Percentiles rank a stretch among this genome's conserved stretches.
Evolutionary conservation across 495 filamentous ascomycete species (phyloP).

Genomic region (Thermochaetoides thermophila): DNA sequence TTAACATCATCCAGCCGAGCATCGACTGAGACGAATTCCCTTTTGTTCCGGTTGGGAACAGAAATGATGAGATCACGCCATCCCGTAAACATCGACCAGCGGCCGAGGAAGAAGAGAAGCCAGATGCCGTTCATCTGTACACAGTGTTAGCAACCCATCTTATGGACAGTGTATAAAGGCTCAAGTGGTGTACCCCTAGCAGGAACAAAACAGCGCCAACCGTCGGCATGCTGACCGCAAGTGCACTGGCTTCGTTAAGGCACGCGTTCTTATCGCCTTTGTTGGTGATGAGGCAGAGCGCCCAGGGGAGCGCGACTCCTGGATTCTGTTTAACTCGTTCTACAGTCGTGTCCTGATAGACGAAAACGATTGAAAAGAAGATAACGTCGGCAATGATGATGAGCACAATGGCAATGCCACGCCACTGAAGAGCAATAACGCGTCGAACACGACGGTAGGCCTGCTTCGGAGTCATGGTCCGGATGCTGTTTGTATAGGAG

Average conservation of each 20-base stretch:
- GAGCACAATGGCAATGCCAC: slow-evolving; percentile 71
- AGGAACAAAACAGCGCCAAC: slow-evolving; percentile 70
- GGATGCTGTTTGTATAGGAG: slow-evolving; percentile 64
- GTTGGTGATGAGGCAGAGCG: slow-evolving; percentile 49
- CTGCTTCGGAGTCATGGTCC: slow-evolving; percentile 71
- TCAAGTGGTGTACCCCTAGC: slow-evolving; percentile 45
- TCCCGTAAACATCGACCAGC: slow-evolving; percentile 66
- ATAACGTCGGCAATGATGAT: slow-evolving; percentile 82
- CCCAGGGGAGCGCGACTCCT: slow-evolving; percentile 42
- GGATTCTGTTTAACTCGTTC: slow-evolving; percentile 38
- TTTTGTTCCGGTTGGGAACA: slow-evolving; percentile 26
- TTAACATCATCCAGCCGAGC: slow-evolving; percentile 46
- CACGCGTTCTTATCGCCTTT: slow-evolving; percentile 52
- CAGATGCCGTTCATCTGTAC: slow-evolving; percentile 66
- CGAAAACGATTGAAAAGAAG: slow-evolving; percentile 81
- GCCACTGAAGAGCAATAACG: slow-evolving; percentile 88
- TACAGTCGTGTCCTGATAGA: slow-evolving; percentile 63
- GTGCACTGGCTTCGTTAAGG: slow-evolving; percentile 34
- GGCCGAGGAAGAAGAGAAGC: slow-evolving; percentile 64
- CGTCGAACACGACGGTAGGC: slow-evolving; percentile 74
- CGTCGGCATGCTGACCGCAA: slow-evolving; percentile 59
- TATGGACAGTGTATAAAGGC: neutral
- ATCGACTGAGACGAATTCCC: slow-evolving; percentile 82
- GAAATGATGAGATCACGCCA: slow-evolving; percentile 56
- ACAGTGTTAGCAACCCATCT: slow-evolving; percentile 3